Evolutionary conservation across 192 early-diverging fungal species (phyloP).

Genomic region (Entrophospora sp.): DNA sequence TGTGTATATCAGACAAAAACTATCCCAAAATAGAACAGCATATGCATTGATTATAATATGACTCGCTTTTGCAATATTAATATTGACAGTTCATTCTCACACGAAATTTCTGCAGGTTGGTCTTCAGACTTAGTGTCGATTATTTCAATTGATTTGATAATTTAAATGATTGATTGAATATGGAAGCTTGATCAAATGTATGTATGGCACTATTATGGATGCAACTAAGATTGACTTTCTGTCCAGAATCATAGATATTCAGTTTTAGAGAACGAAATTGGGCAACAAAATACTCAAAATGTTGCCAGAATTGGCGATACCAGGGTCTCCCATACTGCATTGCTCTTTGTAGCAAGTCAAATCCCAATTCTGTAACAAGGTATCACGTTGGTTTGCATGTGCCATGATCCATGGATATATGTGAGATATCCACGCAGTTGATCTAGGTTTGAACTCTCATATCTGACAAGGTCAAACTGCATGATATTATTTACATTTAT

Average conservation of each 20-base stretch:
- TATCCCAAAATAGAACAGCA: neutral
- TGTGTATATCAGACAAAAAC: neutral
- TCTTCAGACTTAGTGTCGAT: neutral
- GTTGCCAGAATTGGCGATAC: neutral
- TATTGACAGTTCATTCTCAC: neutral
- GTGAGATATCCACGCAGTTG: neutral
- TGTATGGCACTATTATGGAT: neutral
- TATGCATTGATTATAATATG: neutral
- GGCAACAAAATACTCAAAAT: neutral
- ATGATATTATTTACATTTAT: neutral
- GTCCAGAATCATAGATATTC: neutral
- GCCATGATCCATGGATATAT: neutral
- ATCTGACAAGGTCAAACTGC: neutral
- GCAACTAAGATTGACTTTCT: neutral
- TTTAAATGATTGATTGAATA: neutral
- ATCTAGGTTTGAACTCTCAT: neutral
- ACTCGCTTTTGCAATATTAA: neutral
- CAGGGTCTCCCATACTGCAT: neutral
- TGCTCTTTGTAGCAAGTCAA: neutral
- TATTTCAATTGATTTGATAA: neutral
- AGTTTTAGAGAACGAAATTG: neutral
- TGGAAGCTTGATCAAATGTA: neutral
- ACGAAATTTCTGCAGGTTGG: neutral
- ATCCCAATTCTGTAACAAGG: neutral
- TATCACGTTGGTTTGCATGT: neutral